These are phyloP conservation scores for Dryas alaskensis DNA, from an alignment of 306 rosid genomes.

Conservation along the genomic window DNA sequence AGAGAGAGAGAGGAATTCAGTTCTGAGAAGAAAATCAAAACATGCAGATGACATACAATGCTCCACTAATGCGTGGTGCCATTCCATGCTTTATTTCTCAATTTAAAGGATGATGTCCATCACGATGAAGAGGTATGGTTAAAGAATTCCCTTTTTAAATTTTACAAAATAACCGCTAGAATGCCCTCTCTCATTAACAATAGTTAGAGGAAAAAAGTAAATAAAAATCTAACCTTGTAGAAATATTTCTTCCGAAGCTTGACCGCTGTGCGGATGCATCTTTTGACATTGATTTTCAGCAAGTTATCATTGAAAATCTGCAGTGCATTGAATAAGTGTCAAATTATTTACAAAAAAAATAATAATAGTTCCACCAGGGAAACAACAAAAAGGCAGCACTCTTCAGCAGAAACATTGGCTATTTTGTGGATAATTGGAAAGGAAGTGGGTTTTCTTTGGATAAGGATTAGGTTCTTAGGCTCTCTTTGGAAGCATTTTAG, in stretches of 20 bases:
- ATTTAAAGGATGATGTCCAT: not conserved
- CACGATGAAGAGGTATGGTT: not conserved
- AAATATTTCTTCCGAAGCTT: conserved; percentile 84
- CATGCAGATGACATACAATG: not conserved
- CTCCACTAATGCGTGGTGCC: not conserved
- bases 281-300: conserved; percentile 73
- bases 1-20: too few relatives aligned
- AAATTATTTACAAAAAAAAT: not conserved
- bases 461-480: too few relatives aligned
- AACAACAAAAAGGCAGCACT: too few relatives aligned
- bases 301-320: conserved; percentile 89
- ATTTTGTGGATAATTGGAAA: too few relatives aligned
- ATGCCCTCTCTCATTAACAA: conserved; percentile 10
- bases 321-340: conserved; percentile 18
- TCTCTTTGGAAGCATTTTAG: too few relatives aligned
- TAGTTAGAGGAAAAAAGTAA: conserved; percentile 11
- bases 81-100: not conserved
- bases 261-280: conserved; percentile 69
- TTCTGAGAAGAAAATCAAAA: not conserved
- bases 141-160: not conserved
- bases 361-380: not conserved
- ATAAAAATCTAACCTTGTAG: conserved; percentile 57
- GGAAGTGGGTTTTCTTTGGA: too few relatives aligned
- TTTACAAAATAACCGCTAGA: not conserved
- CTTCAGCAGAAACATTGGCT: too few relatives aligned